Conservation (phyloP, 2,329 filamentous ascomycete species). For the Rugonectria rugulosa region DNA sequence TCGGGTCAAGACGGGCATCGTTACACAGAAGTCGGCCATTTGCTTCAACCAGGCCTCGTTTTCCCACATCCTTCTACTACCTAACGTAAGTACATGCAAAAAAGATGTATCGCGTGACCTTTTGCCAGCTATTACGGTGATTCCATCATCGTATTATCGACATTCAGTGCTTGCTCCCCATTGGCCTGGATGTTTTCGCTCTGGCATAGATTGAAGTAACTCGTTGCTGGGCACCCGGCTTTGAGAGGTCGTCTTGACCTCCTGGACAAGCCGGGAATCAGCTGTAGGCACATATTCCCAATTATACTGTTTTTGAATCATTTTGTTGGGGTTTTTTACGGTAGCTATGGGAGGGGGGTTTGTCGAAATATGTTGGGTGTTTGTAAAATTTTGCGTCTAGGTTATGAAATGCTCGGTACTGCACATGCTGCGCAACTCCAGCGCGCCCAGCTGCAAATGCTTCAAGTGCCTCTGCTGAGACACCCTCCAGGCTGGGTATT, state of each 20-base stretch:
- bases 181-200: slow-evolving; percentile 63
- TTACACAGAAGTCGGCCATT: neutral
- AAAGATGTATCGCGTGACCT: slow-evolving; percentile 10
- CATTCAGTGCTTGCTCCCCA: slow-evolving; percentile 54
- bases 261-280: slow-evolving; percentile 64
- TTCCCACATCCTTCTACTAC: neutral
- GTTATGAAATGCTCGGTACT: no score
- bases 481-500: neutral
- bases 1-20: neutral
- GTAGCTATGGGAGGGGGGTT: no score
- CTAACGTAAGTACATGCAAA: slow-evolving; percentile 17
- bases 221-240: slow-evolving; percentile 65
- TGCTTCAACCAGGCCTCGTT: neutral
- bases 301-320: neutral
- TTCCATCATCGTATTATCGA: slow-evolving; percentile 52
- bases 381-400: no score
- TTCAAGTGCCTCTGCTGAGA: neutral
- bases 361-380: no score
- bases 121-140: slow-evolving; percentile 48
- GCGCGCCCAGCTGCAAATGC: slow-evolving; percentile 3
- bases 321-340: neutral
- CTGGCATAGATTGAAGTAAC: slow-evolving; percentile 60
- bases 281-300: slow-evolving; percentile 66
- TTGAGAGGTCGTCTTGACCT: slow-evolving; percentile 64
- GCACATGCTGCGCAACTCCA: slow-evolving; percentile 8